These are phyloP conservation scores for Mangifera indica DNA, from an alignment of 345 rosid genomes.

Conservation along the genomic window DNA sequence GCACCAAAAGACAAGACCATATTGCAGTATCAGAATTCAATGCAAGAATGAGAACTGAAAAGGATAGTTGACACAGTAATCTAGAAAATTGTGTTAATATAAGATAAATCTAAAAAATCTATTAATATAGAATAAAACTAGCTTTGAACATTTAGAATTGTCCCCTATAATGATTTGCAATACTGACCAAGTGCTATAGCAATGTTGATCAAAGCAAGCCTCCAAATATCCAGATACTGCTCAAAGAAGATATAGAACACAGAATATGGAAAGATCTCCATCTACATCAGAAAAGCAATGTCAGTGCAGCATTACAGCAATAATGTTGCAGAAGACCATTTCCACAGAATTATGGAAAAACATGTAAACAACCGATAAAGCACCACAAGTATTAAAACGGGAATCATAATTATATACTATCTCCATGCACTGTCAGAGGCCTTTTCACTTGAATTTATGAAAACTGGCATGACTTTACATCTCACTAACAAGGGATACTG, in stretches of 20 bases:
- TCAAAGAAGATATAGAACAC: conserved; percentile 94
- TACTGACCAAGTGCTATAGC: conserved; percentile 81
- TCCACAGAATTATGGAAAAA: neutral
- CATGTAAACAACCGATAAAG: conserved; percentile 1
- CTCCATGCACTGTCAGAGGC: neutral
- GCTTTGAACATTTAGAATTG: neutral
- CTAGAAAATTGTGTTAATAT: too few species aligned
- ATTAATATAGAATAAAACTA: neutral
- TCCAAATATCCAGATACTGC: conserved; percentile 95
- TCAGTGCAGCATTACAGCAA: conserved; percentile 14
- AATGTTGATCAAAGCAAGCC: conserved; percentile 72
- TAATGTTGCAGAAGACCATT: neutral
- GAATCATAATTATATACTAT: neutral
- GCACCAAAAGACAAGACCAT: conserved; percentile 1
- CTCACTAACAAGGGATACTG: neutral
- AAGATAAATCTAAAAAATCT: neutral
- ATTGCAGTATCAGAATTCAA: neutral
- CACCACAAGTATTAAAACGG: neutral
- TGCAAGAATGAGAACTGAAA: neutral
- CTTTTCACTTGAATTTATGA: neutral
- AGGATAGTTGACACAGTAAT: neutral
- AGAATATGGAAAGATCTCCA: conserved; percentile 86
- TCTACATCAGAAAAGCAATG: conserved; percentile 48
- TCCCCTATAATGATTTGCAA: neutral
- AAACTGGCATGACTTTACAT: neutral